phyloP scores from a whole-genome alignment of 176 grass and related monocot genomes.

The Triticum urartu region DNA sequence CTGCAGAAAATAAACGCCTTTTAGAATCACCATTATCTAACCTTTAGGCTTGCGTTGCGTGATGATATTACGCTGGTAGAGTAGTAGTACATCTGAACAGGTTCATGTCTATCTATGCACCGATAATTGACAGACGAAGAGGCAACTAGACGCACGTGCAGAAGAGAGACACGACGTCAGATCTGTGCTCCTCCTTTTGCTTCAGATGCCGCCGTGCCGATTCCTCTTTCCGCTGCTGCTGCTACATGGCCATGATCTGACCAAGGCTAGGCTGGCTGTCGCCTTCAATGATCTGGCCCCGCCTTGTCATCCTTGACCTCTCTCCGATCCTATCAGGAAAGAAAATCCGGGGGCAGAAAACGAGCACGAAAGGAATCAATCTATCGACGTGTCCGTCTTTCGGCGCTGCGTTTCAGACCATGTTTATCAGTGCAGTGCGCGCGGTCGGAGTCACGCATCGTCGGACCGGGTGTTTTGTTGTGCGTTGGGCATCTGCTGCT shows the following conservation, averaged over 20 bases:
- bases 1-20: background rate
- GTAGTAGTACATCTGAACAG: background rate
- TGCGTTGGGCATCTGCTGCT: background rate
- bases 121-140: background rate
- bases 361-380: background rate
- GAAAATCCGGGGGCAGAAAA: background rate
- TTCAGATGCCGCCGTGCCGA: background rate
- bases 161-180: background rate
- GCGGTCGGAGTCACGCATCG: background rate
- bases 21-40: background rate
- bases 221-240: background rate
- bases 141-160: background rate
- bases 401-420: conserved; percentile 8
- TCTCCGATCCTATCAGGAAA: background rate
- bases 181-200: background rate
- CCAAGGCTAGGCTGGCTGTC: conserved; percentile 8
- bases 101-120: background rate
- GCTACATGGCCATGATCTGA: background rate
- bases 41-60: background rate
- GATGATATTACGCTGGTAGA: background rate
- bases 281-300: conserved; percentile 6
- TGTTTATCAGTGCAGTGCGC: background rate
- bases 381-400: background rate
- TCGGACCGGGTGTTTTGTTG: background rate
- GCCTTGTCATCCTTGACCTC: background rate